Evolutionary conservation across 2,329 filamentous ascomycete species (phyloP).

Genomic region (Diaporthe citrichinensis): DNA sequence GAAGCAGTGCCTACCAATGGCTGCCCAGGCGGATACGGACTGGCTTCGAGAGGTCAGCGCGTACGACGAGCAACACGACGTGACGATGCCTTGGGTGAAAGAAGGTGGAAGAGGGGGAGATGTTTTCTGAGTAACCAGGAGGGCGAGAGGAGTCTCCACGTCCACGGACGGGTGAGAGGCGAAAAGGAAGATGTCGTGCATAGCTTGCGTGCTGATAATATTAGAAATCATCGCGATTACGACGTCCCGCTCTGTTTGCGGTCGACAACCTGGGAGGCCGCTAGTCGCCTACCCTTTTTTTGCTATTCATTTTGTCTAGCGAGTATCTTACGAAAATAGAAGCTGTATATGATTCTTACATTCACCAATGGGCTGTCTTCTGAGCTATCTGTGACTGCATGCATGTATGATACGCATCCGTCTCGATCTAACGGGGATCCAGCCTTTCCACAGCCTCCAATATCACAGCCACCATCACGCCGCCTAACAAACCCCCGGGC

Average conservation of each 20-base stretch:
- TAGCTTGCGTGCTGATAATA: constrained; percentile 34
- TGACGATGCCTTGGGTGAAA: background rate
- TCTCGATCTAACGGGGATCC: background rate
- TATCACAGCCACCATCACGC: background rate
- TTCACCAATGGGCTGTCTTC: background rate
- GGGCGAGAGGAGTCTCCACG: background rate
- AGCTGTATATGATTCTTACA: constrained; percentile 27
- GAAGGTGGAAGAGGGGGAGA: background rate
- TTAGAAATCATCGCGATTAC: constrained; percentile 26
- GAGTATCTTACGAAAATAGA: constrained; percentile 34
- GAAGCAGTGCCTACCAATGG: constrained; percentile 34
- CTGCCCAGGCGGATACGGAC: constrained; percentile 5
- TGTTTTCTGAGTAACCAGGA: background rate
- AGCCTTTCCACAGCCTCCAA: background rate
- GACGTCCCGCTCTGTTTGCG: constrained; percentile 32
- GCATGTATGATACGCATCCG: background rate
- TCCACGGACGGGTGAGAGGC: constrained; percentile 2
- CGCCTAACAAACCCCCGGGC: background rate
- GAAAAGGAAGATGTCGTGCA: constrained; percentile 25
- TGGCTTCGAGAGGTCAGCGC: background rate
- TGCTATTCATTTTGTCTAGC: constrained; percentile 30
- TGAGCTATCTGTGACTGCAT: background rate
- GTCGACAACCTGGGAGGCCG: constrained; percentile 16
- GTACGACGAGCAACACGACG: constrained; percentile 23
- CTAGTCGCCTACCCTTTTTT: background rate